phyloP scores from a whole-genome alignment of 371 early-diverging fungal genomes.

The Lichtheimia ornata region DNA sequence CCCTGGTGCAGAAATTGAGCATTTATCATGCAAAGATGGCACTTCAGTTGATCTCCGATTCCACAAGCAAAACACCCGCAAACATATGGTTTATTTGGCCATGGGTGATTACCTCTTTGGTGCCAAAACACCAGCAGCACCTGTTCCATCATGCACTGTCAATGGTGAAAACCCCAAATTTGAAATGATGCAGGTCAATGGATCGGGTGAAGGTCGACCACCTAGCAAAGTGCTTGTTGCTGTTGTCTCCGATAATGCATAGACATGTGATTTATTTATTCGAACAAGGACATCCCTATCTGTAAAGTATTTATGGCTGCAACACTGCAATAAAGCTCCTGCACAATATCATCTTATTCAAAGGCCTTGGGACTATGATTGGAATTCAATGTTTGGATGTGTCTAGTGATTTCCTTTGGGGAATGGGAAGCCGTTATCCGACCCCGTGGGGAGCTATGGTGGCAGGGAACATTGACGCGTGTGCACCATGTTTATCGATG shows the following conservation, averaged over 20 bases:
- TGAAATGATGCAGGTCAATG: constrained; percentile 7
- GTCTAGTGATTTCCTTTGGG: too few species aligned
- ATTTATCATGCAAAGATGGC: neutral
- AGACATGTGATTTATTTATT: too few species aligned
- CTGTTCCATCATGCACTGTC: constrained; percentile 17
- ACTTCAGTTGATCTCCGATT: constrained; percentile 14
- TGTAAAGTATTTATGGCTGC: neutral
- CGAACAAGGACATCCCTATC: neutral
- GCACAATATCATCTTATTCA: too few species aligned
- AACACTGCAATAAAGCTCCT: too few species aligned
- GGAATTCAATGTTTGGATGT: too few species aligned
- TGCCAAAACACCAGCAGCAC: constrained; percentile 2
- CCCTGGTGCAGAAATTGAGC: constrained; percentile 42
- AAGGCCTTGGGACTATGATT: too few species aligned
- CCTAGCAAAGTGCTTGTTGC: neutral
- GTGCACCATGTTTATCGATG: too few species aligned
- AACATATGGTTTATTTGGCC: constrained; percentile 29
- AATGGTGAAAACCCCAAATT: constrained; percentile 23
- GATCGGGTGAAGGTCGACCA: constrained; percentile 3
- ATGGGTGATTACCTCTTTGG: constrained; percentile 25
- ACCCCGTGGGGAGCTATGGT: too few species aligned
- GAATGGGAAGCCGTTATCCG: too few species aligned
- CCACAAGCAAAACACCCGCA: constrained; percentile 23
- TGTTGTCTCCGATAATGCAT: neutral
- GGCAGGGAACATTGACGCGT: too few species aligned